Evolutionary conservation across 306 rosid genomes (phyloP).

Genomic region (Prunus padus): DNA sequence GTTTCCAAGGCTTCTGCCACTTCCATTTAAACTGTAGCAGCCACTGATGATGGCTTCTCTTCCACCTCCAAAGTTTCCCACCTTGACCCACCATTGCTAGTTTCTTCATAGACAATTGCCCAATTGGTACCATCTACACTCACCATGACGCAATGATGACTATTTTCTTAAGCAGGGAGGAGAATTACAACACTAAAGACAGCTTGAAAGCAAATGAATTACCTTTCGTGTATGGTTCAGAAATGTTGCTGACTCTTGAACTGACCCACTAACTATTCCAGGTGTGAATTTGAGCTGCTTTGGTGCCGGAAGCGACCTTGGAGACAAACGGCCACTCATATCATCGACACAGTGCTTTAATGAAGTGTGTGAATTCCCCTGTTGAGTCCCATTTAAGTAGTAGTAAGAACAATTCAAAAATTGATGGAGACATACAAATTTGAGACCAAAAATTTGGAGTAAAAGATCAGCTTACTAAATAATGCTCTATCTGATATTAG

Average conservation of each 20-base stretch:
- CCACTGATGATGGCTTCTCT: constrained; percentile 96
- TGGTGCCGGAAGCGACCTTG: constrained; percentile 70
- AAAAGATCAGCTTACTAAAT: no score
- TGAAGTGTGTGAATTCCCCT: constrained; percentile 52
- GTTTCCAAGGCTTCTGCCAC: constrained; percentile 95
- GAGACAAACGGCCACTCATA: constrained; percentile 61
- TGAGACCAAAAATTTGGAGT: no score
- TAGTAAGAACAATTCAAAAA: constrained; percentile 7
- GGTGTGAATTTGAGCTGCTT: constrained; percentile 85
- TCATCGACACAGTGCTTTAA: constrained; percentile 71
- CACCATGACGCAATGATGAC: constrained; percentile 28
- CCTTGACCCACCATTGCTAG: constrained; percentile 68
- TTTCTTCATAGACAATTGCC: constrained; percentile 68
- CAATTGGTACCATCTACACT: constrained; percentile 69
- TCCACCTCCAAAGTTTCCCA: constrained; percentile 86
- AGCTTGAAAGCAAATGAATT: constrained; percentile 11
- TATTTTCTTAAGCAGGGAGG: constrained; percentile 20
- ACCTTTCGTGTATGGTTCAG: constrained; percentile 59
- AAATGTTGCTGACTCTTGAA: constrained; percentile 47
- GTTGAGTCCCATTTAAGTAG: constrained; percentile 27
- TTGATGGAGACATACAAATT: neutral
- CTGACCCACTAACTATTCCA: constrained; percentile 66
- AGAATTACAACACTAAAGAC: constrained; percentile 4
- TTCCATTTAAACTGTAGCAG: constrained; percentile 87
- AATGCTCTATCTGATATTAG: no score